Evolutionary conservation across 805 yeast genomes (phyloP).

Genomic region (Lachancea nothofagi): DNA sequence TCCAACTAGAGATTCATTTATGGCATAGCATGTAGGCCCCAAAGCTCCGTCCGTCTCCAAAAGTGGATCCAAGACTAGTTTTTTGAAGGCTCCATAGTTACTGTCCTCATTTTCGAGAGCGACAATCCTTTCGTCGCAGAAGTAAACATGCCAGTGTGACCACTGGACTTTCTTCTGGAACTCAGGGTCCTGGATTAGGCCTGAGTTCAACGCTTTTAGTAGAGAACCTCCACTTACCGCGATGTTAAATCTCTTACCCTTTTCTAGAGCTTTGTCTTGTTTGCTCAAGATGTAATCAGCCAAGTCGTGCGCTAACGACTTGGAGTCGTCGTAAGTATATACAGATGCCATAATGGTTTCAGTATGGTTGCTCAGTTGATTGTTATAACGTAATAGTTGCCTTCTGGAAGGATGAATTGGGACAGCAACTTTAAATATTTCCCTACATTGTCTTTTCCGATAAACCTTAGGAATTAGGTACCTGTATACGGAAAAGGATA

Average conservation of each 20-base stretch:
- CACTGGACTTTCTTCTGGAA: conserved; percentile 48
- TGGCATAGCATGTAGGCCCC: conserved; percentile 59
- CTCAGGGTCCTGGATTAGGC: conserved; percentile 54
- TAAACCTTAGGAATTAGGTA: no score
- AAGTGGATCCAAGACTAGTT: conserved; percentile 50
- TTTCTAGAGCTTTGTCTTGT: conserved; percentile 55
- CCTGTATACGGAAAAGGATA: no score
- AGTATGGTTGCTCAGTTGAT: no score
- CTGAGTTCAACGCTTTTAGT: conserved; percentile 60
- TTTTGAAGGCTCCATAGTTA: conserved; percentile 74
- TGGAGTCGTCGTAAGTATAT: conserved; percentile 43
- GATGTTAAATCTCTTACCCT: conserved; percentile 49
- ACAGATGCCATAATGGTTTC: conserved; percentile 35
- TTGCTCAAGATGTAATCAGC: conserved; percentile 55
- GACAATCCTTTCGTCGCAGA: conserved; percentile 88
- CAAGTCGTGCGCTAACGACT: conserved; percentile 58
- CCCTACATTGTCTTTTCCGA: no score
- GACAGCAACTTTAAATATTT: no score
- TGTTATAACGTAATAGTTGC: no score
- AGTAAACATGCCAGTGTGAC: conserved; percentile 74
- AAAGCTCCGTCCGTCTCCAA: conserved; percentile 33
- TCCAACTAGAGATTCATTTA: conserved; percentile 56
- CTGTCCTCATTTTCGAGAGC: conserved; percentile 78
- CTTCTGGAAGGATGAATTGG: no score
- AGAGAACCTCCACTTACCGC: conserved; percentile 92